Conservation (phyloP, 345 rosid genomes). For the Linum trigynum region DNA sequence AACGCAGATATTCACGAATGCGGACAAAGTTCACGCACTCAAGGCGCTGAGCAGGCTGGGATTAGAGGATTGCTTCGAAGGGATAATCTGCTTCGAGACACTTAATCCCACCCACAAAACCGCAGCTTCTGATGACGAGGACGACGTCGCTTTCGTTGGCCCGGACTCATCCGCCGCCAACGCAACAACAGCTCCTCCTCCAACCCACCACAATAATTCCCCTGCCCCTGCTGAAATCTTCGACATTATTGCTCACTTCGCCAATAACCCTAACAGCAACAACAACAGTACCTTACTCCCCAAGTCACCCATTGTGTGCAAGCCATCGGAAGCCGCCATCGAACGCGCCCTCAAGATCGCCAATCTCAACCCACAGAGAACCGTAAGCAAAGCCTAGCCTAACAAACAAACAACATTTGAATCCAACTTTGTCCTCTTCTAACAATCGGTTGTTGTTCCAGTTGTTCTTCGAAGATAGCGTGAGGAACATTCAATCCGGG, state of each 20-base stretch:
- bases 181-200: not conserved
- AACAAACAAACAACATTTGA: not conserved
- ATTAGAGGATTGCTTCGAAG: slow-evolving; percentile 84
- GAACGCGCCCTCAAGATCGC: slow-evolving; percentile 54
- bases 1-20: slow-evolving; percentile 79
- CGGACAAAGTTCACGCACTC: slow-evolving; percentile 64
- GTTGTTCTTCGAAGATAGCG: slow-evolving; percentile 82
- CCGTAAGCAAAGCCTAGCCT: slow-evolving; percentile 32
- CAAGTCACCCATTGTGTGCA: slow-evolving; percentile 64
- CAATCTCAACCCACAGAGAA: slow-evolving; percentile 53
- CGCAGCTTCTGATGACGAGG: slow-evolving; percentile 36
- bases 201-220: not conserved
- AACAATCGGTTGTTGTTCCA: slow-evolving; percentile 17
- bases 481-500: slow-evolving; percentile 70
- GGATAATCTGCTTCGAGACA: slow-evolving; percentile 89
- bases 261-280: slow-evolving; percentile 20
- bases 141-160: slow-evolving; percentile 38
- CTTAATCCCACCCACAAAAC: slow-evolving; percentile 50
- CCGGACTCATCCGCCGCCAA: slow-evolving; percentile 10
- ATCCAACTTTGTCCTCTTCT: not conserved
- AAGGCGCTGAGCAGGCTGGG: slow-evolving; percentile 67
- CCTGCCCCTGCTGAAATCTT: slow-evolving; percentile 27
- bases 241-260: slow-evolving; percentile 49
- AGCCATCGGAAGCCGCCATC: slow-evolving; percentile 57
- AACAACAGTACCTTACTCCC: slow-evolving; percentile 28